Evolutionary conservation across 768 basidiomycete genomes (phyloP).

Genomic region (Collybiopsis confluens): DNA sequence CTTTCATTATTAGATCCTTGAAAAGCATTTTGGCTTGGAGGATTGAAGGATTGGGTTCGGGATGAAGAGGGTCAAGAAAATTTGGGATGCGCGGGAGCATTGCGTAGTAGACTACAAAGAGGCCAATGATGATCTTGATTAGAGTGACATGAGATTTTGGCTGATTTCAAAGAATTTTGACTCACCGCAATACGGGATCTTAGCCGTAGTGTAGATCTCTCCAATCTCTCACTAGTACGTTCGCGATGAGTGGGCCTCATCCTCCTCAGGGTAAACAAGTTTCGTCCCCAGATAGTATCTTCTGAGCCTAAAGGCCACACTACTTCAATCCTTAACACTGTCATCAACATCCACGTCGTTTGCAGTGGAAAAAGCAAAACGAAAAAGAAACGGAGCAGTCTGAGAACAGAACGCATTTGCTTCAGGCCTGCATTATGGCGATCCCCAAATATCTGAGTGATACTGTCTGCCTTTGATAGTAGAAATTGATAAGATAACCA

Average conservation of each 20-base stretch:
- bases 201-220: not conserved
- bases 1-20: constrained; percentile 3
- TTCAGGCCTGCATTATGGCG: too few relatives aligned
- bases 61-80: not conserved
- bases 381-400: not conserved
- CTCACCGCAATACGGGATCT: not conserved
- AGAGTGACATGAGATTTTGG: too few relatives aligned
- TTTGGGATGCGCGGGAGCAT: not conserved
- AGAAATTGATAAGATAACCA: not conserved
- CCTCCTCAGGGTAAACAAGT: not conserved
- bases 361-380: not conserved
- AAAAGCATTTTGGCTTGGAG: not conserved
- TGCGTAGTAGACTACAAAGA: not conserved
- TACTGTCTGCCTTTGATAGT: not conserved
- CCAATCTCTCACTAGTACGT: not conserved
- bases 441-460: not conserved
- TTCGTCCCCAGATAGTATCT: not conserved
- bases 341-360: not conserved
- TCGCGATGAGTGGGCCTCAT: not conserved
- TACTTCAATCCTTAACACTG: not conserved
- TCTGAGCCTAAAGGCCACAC: not conserved
- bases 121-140: not conserved
- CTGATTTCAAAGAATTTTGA: too few relatives aligned
- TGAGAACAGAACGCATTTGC: not conserved
- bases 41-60: not conserved